Evolutionary conservation across 345 rosid genomes (phyloP).

Genomic region (Euphorbia lathyris): DNA sequence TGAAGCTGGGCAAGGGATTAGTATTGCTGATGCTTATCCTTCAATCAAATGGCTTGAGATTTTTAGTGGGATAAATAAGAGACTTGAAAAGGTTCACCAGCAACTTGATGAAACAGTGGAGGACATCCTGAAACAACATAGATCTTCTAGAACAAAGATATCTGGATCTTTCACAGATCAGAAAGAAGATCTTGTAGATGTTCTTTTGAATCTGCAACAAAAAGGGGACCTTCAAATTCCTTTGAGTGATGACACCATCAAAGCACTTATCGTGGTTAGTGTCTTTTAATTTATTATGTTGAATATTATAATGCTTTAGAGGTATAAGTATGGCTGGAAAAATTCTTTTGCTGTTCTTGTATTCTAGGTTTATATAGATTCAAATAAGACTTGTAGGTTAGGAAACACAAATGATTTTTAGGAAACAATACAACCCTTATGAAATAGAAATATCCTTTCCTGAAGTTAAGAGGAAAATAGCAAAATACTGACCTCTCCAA

Average conservation of each 20-base stretch:
- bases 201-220: slow-evolving; percentile 4
- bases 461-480: too few relatives aligned
- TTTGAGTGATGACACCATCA: not conserved
- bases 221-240: not conserved
- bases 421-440: too few relatives aligned
- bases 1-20: not conserved
- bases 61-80: not conserved
- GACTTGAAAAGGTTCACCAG: not conserved
- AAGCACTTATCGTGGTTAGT: slow-evolving; percentile 3
- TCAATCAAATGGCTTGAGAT: not conserved
- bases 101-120: not conserved
- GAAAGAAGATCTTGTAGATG: slow-evolving; percentile 4
- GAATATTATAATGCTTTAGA: too few relatives aligned
- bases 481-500: too few relatives aligned
- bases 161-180: not conserved
- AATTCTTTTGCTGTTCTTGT: too few relatives aligned
- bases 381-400: too few relatives aligned
- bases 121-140: slow-evolving; percentile 2
- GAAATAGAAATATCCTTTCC: too few relatives aligned
- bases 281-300: not conserved
- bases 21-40: slow-evolving; percentile 3
- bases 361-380: too few relatives aligned
- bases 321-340: too few relatives aligned
- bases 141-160: not conserved
- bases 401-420: too few relatives aligned